Conservation (phyloP, 805 yeast genomes). For the Saccharomycopsis amapae region DNA sequence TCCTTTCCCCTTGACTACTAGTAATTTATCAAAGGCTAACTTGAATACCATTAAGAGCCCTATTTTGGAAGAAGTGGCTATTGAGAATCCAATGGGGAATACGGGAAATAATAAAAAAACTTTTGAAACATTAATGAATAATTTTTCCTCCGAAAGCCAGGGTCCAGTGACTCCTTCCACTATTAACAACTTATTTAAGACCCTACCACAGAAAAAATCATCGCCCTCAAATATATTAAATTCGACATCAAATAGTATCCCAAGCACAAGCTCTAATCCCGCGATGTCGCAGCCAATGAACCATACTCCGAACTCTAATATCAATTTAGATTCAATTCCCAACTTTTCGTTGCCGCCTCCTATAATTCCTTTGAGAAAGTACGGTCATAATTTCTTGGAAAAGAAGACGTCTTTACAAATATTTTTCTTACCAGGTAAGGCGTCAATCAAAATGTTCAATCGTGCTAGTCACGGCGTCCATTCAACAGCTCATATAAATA, state of each 20-base stretch:
- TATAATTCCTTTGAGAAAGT: conserved; percentile 83
- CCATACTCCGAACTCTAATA: conserved; percentile 17
- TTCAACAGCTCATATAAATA: background rate
- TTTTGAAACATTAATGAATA: too few relatives aligned
- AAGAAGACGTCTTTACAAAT: conserved; percentile 80
- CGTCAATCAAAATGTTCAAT: conserved; percentile 34
- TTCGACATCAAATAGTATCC: conserved; percentile 2
- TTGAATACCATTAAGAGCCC: background rate
- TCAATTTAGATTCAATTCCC: conserved; percentile 68
- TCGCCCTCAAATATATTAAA: background rate
- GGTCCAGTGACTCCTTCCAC: background rate
- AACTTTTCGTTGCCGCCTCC: conserved; percentile 94
- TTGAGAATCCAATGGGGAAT: background rate
- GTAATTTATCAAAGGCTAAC: conserved; percentile 2
- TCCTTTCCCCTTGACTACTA: conserved; percentile 15
- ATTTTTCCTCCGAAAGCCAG: too few relatives aligned
- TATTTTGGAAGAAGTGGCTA: background rate
- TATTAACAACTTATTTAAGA: conserved; percentile 3
- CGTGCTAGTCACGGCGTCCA: too few relatives aligned
- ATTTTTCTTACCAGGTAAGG: conserved; percentile 37
- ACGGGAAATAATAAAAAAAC: background rate
- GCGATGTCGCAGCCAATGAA: background rate
- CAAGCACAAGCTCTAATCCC: conserved; percentile 6
- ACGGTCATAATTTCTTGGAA: conserved; percentile 93
- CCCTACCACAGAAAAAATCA: background rate